phyloP scores from a whole-genome alignment of 1,284 basidiomycete species.

The Microbotryum saponariae region DNA sequence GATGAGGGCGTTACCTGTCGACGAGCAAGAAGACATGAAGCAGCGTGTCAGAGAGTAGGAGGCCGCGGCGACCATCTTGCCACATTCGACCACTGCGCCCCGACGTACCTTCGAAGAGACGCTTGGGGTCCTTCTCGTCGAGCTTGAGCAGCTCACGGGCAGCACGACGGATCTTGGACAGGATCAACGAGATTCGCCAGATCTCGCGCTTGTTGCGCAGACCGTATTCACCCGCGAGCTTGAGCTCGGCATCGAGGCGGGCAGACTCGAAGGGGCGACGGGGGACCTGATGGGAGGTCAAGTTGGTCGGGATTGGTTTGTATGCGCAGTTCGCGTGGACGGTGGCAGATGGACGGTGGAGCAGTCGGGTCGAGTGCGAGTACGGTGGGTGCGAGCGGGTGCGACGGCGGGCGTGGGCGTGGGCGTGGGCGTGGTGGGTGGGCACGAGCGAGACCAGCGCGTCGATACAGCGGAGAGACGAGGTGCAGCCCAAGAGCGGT shows the following conservation, averaged over 20 bases:
- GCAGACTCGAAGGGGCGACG: conserved; percentile 95
- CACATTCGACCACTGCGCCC: too few species aligned
- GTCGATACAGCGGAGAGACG: too few species aligned
- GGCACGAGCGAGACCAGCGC: too few species aligned
- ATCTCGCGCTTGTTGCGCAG: conserved; percentile 97
- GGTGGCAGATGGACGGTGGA: too few species aligned
- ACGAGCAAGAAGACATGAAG: too few species aligned
- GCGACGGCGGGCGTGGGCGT: too few species aligned
- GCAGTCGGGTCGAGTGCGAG: too few species aligned
- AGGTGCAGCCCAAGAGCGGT: too few species aligned
- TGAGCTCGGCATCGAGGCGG: conserved; percentile 98
- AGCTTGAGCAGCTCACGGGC: conserved; percentile 99
- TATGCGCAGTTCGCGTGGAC: too few species aligned
- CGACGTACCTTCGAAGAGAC: conserved; percentile 77
- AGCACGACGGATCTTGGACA: conserved; percentile 99
- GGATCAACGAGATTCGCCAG: conserved; percentile 96
- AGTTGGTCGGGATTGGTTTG: not conserved
- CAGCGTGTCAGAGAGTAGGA: not conserved
- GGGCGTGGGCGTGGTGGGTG: too few species aligned
- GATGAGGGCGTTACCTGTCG: conserved; percentile 84
- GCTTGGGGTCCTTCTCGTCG: conserved; percentile 99
- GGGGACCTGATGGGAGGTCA: conserved; percentile 90
- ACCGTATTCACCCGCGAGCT: conserved; percentile 99
- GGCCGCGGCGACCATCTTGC: too few species aligned
- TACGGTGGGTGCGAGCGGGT: too few species aligned